Conservation (phyloP, 805 yeast genomes). For the Wickerhamomyces xylosicus region DNA sequence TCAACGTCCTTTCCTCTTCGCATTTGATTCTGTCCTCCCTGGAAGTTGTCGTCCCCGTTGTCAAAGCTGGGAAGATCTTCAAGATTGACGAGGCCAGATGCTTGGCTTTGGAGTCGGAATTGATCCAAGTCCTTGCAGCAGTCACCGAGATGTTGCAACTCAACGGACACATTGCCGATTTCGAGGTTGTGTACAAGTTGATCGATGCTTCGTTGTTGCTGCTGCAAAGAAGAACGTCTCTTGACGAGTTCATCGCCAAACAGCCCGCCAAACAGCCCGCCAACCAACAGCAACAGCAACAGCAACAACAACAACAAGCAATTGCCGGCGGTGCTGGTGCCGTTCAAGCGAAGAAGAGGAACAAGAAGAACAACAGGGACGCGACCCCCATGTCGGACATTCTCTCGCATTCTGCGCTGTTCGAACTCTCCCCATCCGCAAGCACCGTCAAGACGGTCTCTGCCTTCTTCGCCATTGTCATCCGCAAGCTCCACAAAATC, state of each 20-base stretch:
- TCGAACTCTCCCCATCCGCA: constrained; percentile 31
- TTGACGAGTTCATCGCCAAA: constrained; percentile 19
- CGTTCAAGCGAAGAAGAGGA: constrained; percentile 16
- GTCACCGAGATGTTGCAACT: constrained; percentile 20
- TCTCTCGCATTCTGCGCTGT: constrained; percentile 53
- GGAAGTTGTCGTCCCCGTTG: constrained; percentile 50
- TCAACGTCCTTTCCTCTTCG: constrained; percentile 34
- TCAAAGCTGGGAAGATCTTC: constrained; percentile 23
- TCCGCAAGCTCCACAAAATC: constrained; percentile 36
- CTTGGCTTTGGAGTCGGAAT: constrained; percentile 21
- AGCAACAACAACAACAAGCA: too few species aligned
- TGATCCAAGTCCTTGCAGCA: constrained; percentile 23
- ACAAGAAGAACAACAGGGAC: constrained; percentile 30
- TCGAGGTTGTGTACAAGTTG: constrained; percentile 41
- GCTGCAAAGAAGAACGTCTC: constrained; percentile 22
- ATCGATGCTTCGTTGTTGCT: constrained; percentile 45
- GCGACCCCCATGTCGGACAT: constrained; percentile 54
- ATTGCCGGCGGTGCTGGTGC: too few species aligned
- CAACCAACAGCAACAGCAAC: too few species aligned
- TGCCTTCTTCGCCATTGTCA: constrained; percentile 36
- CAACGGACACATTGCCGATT: constrained; percentile 34
- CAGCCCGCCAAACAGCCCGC: constrained; percentile 10
- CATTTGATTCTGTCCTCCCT: constrained; percentile 39
- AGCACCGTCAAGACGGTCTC: constrained; percentile 22
- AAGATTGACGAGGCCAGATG: constrained; percentile 26